Base-by-base conservation (phyloP, 75 land plant species). In the Isoetes taiwanensis region DNA sequence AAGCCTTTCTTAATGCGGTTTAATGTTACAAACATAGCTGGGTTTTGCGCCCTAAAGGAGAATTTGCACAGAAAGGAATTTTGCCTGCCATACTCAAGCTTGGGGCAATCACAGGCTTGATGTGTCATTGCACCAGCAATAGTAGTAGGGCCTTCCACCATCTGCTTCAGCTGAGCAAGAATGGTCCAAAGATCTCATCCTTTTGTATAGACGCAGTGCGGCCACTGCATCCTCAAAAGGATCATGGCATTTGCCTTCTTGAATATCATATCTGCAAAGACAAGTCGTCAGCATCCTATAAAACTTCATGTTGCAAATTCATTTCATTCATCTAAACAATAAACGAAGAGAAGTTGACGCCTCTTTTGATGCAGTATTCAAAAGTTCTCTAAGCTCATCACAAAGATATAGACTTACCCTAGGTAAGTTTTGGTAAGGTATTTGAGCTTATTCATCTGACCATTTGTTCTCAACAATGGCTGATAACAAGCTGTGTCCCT, bases 401-500 rank as follows among this genome's bases (percentile, higher is more conserved):
- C 19, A 43, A 43, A 12, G 53, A 8, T 42, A 27, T 25, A 54
- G 65, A 58, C 72, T 71, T 60, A 76, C 90, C 96, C 96, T 30
- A 90, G 73, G 54, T 79, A 78, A 28, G 91, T 70, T 68, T 73
- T 76, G 30, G 91, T 78, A 3, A 90, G 72, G 66, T 82, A 76
- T 54, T 86, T 78, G 58, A 90, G 86, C 41, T 86, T 79, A 72
- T 85, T 83, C 83, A 90, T 81, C 10, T 69, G 79, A 60, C 81
- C 81, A 75, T 77, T 85, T 59, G 91, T 85, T 59, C 83, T 90
- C 72, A 80, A 65, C 37, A 90, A 50, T 43, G 90, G 86, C 12
- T 80, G 83, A 65, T 90, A 90, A 26, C 66, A 82, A 9, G 90
- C 83, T 35, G 81, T 85, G 57, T 90, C 96, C 77, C 96, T 85